phyloP scores from a whole-genome alignment of 306 rosid species.

The Erythrophleum fordii region DNA sequence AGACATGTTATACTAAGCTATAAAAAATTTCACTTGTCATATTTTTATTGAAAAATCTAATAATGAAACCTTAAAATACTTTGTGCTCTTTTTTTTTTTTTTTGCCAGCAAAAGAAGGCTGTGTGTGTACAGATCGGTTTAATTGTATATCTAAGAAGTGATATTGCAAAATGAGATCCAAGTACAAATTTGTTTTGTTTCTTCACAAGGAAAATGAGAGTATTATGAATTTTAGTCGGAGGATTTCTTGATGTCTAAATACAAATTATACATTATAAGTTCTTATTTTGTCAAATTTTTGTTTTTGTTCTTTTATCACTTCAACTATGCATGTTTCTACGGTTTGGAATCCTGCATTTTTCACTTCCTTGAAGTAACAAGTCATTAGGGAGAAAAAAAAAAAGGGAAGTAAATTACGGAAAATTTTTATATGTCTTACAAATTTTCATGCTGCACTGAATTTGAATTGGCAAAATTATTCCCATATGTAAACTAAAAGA shows the following conservation, averaged over 20 bases:
- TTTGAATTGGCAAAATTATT: too few species aligned
- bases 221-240: neutral
- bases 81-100: neutral
- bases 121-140: slow-evolving; percentile 5
- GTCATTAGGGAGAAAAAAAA: neutral
- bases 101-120: neutral
- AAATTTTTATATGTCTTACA: too few species aligned
- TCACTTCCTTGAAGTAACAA: neutral
- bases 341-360: neutral
- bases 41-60: neutral
- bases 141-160: slow-evolving; percentile 5
- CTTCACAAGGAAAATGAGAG: slow-evolving; percentile 27
- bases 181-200: slow-evolving; percentile 21
- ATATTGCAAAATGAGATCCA: neutral
- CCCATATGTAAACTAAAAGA: too few species aligned
- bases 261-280: too few species aligned
- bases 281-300: neutral
- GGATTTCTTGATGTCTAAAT: neutral
- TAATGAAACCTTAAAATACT: neutral
- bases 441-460: neutral
- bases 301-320: neutral
- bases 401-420: too few species aligned
- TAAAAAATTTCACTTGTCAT: neutral
- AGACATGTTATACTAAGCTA: neutral
- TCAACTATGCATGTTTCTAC: neutral